Conservation (phyloP, 805 yeast genomes). For the Metschnikowia shivogae region DNA sequence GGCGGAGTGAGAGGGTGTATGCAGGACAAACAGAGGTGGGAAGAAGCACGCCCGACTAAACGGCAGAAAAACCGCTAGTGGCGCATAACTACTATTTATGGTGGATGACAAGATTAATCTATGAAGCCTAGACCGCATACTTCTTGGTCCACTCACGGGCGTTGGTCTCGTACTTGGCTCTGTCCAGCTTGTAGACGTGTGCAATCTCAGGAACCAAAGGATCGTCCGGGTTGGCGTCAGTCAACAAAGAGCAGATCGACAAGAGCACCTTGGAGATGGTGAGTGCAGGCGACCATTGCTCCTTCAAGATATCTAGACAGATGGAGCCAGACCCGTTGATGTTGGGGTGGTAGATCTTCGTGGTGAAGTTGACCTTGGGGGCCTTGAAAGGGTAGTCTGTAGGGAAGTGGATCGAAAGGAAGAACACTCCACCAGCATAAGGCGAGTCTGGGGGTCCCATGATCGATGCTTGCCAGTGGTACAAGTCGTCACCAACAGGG, state of each 20-base stretch:
- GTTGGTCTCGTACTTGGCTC: constrained; percentile 90
- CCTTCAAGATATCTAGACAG: constrained; percentile 94
- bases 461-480: constrained; percentile 99
- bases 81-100: too few species aligned
- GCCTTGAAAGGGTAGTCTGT: constrained; percentile 99
- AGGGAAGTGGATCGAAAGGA: constrained; percentile 95
- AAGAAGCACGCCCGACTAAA: too few species aligned
- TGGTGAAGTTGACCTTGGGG: constrained; percentile 83
- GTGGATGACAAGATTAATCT: too few species aligned
- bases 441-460: constrained; percentile 98
- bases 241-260: constrained; percentile 90
- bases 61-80: too few species aligned
- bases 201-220: constrained; percentile 99
- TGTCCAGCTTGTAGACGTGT: constrained; percentile 90
- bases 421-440: constrained; percentile 87
- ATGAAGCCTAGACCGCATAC: constrained; percentile 68
- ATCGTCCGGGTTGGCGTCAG: constrained; percentile 98
- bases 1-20: too few species aligned
- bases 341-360: constrained; percentile 96
- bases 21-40: too few species aligned
- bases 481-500: constrained; percentile 95
- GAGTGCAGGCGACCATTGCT: constrained; percentile 98
- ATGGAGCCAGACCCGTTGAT: constrained; percentile 94
- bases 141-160: constrained; percentile 99
- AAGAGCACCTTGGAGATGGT: constrained; percentile 93